Conservation (phyloP, 805 yeast genomes). For the Saturnispora gosingensis region DNA sequence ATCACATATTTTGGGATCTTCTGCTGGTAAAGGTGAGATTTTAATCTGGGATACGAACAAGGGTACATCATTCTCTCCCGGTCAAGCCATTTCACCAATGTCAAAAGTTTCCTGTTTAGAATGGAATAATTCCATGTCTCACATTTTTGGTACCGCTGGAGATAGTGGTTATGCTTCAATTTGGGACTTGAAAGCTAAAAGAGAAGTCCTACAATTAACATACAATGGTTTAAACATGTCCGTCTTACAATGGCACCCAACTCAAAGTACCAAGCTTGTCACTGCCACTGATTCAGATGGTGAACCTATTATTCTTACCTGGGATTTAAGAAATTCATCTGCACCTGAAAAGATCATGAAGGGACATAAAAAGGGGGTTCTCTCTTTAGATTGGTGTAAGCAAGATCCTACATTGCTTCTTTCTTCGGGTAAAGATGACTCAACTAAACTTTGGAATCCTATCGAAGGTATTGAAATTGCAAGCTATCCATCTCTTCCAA, state of each 20-base stretch:
- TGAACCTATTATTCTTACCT: conserved; percentile 70
- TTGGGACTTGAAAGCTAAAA: conserved; percentile 85
- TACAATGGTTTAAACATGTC: conserved; percentile 69
- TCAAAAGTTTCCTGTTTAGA: conserved; percentile 75
- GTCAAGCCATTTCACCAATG: conserved; percentile 66
- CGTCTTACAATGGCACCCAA: conserved; percentile 92
- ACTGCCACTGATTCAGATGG: conserved; percentile 82
- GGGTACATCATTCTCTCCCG: conserved; percentile 52
- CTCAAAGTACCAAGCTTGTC: conserved; percentile 71
- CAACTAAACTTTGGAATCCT: conserved; percentile 88
- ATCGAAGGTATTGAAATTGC: conserved; percentile 61
- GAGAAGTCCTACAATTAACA: conserved; percentile 80
- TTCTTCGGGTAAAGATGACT: conserved; percentile 89
- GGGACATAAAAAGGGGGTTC: conserved; percentile 83
- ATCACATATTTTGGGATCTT: conserved; percentile 66
- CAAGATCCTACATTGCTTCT: conserved; percentile 71
- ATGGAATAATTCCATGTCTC: conserved; percentile 79
- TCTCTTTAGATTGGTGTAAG: conserved; percentile 89
- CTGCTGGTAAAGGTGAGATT: conserved; percentile 84
- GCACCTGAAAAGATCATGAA: conserved; percentile 71
- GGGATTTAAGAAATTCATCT: conserved; percentile 92
- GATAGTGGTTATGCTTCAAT: conserved; percentile 79
- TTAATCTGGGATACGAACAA: conserved; percentile 81
- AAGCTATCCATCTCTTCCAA: conserved; percentile 83
- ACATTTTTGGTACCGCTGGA: conserved; percentile 87